Conservation (phyloP, 805 yeast genomes). For the Candida mattraensis region DNA sequence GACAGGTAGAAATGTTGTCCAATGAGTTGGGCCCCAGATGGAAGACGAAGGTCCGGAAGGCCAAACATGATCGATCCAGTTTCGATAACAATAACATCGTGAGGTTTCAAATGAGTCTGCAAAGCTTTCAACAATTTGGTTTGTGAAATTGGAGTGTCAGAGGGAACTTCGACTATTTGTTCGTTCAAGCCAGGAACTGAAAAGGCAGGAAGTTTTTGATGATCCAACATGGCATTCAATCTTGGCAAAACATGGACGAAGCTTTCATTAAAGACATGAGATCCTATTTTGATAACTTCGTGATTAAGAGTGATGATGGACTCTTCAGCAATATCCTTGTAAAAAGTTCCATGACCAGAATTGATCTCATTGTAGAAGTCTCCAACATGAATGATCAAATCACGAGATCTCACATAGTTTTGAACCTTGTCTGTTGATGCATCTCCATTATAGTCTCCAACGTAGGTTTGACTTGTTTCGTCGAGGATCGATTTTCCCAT, state of each 20-base stretch:
- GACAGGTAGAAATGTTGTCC: conserved; percentile 80
- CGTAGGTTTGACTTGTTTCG: conserved; percentile 62
- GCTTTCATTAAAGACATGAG: conserved; percentile 40
- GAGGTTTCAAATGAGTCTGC: conserved; percentile 39
- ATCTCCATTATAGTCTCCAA: conserved; percentile 73
- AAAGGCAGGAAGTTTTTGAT: conserved; percentile 5
- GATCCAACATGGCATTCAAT: conserved; percentile 40
- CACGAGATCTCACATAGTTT: conserved; percentile 53
- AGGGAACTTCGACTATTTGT: conserved; percentile 22
- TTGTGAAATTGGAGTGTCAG: conserved; percentile 46
- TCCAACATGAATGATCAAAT: conserved; percentile 72
- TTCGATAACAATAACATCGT: conserved; percentile 76
- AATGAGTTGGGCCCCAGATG: conserved; percentile 48
- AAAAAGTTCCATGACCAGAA: conserved; percentile 61
- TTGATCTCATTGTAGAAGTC: conserved; percentile 65
- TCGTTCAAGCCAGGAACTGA: conserved; percentile 10
- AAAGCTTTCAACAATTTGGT: conserved; percentile 42
- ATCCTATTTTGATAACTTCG: conserved; percentile 49
- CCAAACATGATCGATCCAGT: conserved; percentile 85
- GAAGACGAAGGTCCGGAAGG: conserved; percentile 63
- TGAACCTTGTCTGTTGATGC: conserved; percentile 50
- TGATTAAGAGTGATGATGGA: conserved; percentile 52
- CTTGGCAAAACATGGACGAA: conserved; percentile 51
- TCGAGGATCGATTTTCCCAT: conserved; percentile 75
- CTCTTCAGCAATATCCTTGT: conserved; percentile 39